These are phyloP conservation scores for Zygotorulaspora mrakii DNA, from an alignment of 1,139 yeast genomes.

Conservation along the genomic window DNA sequence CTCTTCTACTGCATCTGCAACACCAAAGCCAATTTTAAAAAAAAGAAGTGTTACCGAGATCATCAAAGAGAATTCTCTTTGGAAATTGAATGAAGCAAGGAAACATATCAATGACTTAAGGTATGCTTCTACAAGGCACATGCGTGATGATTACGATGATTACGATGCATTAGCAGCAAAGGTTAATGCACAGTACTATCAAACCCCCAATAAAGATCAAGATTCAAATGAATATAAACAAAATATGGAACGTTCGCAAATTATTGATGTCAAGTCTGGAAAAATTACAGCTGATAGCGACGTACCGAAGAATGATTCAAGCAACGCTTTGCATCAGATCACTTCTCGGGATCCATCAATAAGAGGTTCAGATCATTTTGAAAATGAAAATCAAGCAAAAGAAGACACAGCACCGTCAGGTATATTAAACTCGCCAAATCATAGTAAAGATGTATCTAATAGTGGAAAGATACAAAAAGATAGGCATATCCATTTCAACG, in stretches of 20 bases:
- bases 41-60: constrained; percentile 76
- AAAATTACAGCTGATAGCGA: not conserved
- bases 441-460: constrained; percentile 15
- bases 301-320: constrained; percentile 7
- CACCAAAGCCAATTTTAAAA: constrained; percentile 71
- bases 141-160: constrained; percentile 39
- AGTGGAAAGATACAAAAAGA: constrained; percentile 16
- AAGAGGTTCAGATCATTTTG: not conserved
- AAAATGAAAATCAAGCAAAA: constrained; percentile 1
- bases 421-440: constrained; percentile 18
- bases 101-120: constrained; percentile 32
- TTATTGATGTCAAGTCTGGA: not conserved
- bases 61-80: constrained; percentile 37
- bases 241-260: constrained; percentile 5
- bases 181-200: constrained; percentile 53
- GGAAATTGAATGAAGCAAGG: constrained; percentile 38
- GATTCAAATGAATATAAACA: not conserved
- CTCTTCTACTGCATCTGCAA: constrained; percentile 13
- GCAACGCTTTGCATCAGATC: constrained; percentile 1
- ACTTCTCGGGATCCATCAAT: not conserved
- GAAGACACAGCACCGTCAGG: constrained; percentile 11
- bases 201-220: constrained; percentile 3
- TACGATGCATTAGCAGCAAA: constrained; percentile 57
- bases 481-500: constrained; percentile 83
- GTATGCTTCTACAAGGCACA: constrained; percentile 19